Evolutionary conservation across 495 filamentous ascomycete species (phyloP), one percentile per base, ranked within the genome.

Genomic region (Cercophora newfieldiana): DNA sequence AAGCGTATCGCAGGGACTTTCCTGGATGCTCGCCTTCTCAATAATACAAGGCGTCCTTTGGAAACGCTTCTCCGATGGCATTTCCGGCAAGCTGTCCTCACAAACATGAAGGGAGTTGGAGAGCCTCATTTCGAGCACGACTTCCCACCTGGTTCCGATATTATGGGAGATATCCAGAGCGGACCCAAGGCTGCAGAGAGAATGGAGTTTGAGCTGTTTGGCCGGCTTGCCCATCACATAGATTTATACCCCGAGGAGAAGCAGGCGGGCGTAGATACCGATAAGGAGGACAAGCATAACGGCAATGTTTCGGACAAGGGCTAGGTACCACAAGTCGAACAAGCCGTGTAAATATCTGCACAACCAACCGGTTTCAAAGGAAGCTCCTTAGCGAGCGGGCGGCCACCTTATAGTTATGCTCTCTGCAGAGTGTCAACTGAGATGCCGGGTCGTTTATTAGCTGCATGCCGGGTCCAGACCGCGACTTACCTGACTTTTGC

Each of bases 11-110:
- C 69, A 62, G 75, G 77, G 44, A 72, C 64, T 33, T 66, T 59
- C 66, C 72, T 81, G 26, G 72, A 80, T 66, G 69, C 71, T 65
- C 61, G 61, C 37, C 75, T 74, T 58, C 70, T 74, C 7, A 63
- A 72, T 61, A 60, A 81, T 70, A 73, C 76, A 18, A 57, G 72
- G 60, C 70, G 72, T 51, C 72, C 74, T 16, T 64, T 65, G 33
- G 79, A 81, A 67, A 31, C 75, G 66, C 68, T 80, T 21, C 64
- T 81, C 33, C 65, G 75, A 33, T 82, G 76, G 78, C 78, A 81
- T 64, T 82, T 81, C 63, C 54, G 77, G 31, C 79, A 81, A 68
- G 66, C 74, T 50, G 72, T 80, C n/a, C n/a, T n/a, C n/a, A n/a
- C n/a, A n/a, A n/a, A n/a, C n/a, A n/a, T n/a, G n/a, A n/a, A n/a